These are phyloP conservation scores for Aleurites moluccanus DNA, from an alignment of 441 rosid species.

Conservation along the genomic window DNA sequence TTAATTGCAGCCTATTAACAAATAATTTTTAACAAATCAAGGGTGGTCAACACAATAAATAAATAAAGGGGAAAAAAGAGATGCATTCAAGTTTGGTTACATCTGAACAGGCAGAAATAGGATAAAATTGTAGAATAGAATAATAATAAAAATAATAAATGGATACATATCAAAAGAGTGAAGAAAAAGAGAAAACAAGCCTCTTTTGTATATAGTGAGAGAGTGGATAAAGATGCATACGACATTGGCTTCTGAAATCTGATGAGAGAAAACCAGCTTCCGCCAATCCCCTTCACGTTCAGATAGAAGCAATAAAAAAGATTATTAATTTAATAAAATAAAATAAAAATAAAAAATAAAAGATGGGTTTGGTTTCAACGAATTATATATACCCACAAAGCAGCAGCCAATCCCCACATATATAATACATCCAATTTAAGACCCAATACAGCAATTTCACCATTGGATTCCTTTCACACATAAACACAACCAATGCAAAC, in stretches of 20 bases:
- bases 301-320: conserved; percentile 11
- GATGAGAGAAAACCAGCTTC: conserved; percentile 35
- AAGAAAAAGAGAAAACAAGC: conserved; percentile 19
- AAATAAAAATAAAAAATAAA: not conserved
- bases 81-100: conserved; percentile 13
- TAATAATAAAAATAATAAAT: not conserved
- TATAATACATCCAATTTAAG: conserved; percentile 5
- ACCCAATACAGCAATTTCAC: not conserved
- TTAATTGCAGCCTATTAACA: not conserved
- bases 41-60: not conserved
- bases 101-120: conserved; percentile 32
- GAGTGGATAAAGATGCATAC: conserved; percentile 58
- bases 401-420: conserved; percentile 12
- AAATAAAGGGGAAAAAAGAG: not conserved
- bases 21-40: not conserved
- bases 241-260: conserved; percentile 30
- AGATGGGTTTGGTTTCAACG: conserved; percentile 21
- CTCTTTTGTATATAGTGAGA: conserved; percentile 21
- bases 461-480: conserved; percentile 61
- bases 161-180: conserved; percentile 12
- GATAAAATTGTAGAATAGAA: conserved; percentile 18
- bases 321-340: not conserved
- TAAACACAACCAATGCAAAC: not conserved
- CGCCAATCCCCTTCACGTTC: conserved; percentile 46
- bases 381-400: conserved; percentile 29